These are phyloP conservation scores for Drechslera avenae DNA, from an alignment of 2,329 filamentous ascomycete genomes.

Conservation along the genomic window DNA sequence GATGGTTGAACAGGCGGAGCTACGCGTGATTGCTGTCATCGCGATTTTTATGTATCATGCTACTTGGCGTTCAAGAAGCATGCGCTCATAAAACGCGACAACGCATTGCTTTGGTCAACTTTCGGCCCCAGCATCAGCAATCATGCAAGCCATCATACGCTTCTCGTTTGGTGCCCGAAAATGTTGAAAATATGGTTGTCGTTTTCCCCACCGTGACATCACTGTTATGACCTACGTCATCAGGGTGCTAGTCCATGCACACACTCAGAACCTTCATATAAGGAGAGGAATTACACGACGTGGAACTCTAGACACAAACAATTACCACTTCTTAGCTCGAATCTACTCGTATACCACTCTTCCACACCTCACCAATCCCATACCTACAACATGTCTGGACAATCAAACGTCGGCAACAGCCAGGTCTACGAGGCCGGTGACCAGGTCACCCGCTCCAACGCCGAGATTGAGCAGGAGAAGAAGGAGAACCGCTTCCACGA, in stretches of 20 bases:
- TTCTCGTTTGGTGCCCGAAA: constrained; percentile 15
- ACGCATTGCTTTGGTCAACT: no score
- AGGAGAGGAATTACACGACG: constrained; percentile 8
- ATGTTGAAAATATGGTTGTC: constrained; percentile 17
- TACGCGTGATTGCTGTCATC: constrained; percentile 26
- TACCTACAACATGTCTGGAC: constrained; percentile 54
- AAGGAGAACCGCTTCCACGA: constrained; percentile 70
- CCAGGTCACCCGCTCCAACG: constrained; percentile 68
- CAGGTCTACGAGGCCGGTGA: constrained; percentile 76
- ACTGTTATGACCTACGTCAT: constrained; percentile 30
- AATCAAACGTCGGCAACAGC: constrained; percentile 69
- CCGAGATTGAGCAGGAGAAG: constrained; percentile 58
- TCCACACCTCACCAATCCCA: constrained; percentile 1
- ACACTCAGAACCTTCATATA: constrained; percentile 17
- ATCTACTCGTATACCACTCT: background rate
- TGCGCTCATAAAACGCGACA: no score
- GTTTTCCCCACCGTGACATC: constrained; percentile 35
- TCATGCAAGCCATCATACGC: constrained; percentile 16
- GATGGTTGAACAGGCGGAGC: constrained; percentile 39
- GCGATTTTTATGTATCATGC: background rate
- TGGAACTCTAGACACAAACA: background rate
- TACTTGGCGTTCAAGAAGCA: background rate
- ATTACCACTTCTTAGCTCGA: constrained; percentile 2
- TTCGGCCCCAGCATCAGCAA: constrained; percentile 8
- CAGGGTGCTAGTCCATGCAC: constrained; percentile 18